Evolutionary conservation across 2,329 filamentous ascomycete species (phyloP).

Genomic region (Lasiodiplodia sp.): DNA sequence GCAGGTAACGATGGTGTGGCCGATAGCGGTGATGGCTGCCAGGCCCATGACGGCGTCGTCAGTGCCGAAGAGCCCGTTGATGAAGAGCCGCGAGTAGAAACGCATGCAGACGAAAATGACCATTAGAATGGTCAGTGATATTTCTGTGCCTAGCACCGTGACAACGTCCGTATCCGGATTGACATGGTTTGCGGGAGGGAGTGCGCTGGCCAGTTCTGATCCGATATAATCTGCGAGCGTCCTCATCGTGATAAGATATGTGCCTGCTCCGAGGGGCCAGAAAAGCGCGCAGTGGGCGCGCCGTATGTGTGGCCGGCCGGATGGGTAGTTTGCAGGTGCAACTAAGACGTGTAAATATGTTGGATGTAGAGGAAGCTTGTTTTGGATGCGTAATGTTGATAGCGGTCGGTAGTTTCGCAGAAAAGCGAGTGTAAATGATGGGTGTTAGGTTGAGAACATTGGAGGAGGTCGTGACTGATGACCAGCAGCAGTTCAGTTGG

Average conservation of each 20-base stretch:
- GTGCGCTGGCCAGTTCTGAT: not conserved
- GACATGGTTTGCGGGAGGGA: not conserved
- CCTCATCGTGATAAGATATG: not conserved
- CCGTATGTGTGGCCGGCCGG: not conserved
- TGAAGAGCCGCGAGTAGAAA: slow-evolving; percentile 39
- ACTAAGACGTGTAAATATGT: not conserved
- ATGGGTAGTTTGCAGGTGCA: not conserved
- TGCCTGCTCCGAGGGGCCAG: not conserved
- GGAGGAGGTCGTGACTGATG: slow-evolving; percentile 6
- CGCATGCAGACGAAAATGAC: slow-evolving; percentile 20
- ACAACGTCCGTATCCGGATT: not conserved
- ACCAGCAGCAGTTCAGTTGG: not conserved
- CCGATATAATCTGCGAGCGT: slow-evolving; percentile 7
- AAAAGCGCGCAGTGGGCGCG: not conserved
- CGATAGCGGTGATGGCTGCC: slow-evolving; percentile 34
- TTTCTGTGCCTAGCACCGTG: slow-evolving; percentile 34
- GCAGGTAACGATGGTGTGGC: slow-evolving; percentile 39
- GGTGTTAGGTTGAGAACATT: slow-evolving; percentile 2
- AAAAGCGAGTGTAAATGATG: not conserved
- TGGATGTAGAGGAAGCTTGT: not conserved
- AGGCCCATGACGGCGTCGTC: slow-evolving; percentile 41
- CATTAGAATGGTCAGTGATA: slow-evolving; percentile 36
- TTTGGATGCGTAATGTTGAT: not conserved
- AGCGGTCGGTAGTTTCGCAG: not conserved
- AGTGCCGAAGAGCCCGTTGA: slow-evolving; percentile 37